Evolutionary conservation across 179 eudicot genomes (phyloP), one percentile per base, ranked within the genome.

Genomic region (Amaranthus tricolor): DNA sequence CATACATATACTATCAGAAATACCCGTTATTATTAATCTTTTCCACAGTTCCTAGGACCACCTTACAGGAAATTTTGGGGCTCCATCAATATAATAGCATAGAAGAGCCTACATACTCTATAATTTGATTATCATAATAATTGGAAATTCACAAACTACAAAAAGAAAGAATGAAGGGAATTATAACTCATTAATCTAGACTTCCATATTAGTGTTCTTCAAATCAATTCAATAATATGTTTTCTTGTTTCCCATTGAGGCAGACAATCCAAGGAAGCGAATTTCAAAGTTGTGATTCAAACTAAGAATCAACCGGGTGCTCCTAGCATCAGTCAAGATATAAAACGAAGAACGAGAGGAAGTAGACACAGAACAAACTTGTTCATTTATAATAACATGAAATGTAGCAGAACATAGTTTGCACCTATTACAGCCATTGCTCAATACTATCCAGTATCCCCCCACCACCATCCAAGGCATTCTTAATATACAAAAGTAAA

Each of bases 401-500:
- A 71, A 62, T 68, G 52, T 47, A 50, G 77, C 72, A 75, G 70
- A 71, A 66, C 71, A 76, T 72, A 84, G 83, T 75, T 79, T 63
- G 83, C 68, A 79, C 73, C 76, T 57, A 76, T 54, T 73, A 65
- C 80, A 85, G 55, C 74, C 83, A 68, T 71, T 78, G 74, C 40
- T 20, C 75, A 24, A 64, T 52, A 31, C 40, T 31, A 31, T 31
- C 40, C 40, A 31, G 40, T 31, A 62, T 72, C 17, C 48, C 81
- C 67, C 75, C 45, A 50, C 31, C 62, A 74, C 64, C 73, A 60
- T 76, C 82, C 60, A 62, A 74, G 51, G 75, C 74, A 75, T 24
- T 44, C 73, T 61, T 77, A 82, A 68, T 76, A 70, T 76, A 78
- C 80, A 74, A 20, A 76, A 54, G 71, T 31, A 58, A 72, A 79